Evolutionary conservation across 306 rosid species (phyloP), one percentile per base, ranked within the genome.

Genomic region (Cucumis melo): DNA sequence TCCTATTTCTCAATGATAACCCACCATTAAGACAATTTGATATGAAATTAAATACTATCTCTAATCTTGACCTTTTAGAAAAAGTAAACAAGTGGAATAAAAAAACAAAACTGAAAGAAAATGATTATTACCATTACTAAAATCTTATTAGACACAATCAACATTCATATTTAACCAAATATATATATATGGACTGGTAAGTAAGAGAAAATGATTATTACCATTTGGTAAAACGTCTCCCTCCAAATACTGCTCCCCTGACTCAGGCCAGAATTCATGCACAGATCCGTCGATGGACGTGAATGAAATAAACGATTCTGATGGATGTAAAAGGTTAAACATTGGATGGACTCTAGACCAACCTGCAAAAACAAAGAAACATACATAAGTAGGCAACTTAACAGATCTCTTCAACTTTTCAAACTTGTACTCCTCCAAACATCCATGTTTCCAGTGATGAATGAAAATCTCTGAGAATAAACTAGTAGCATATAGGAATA

Each of bases 281-380:
- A 29, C 79, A 10, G 96, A 83, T 71, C 98, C 98, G 51, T 93
- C 90, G 41, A 88, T 51, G 48, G 97, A 87, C 62, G 96, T 87
- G 62, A 93, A 93, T 42, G 96, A 86, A 66, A 93, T 84, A 78
- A 85, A 75, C 71, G 97, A 89, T 71, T 93, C 92, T 27, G 91
- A 14, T 0, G 98, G 98, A 83, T 93, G 97, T 83, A 89, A 71
- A 74, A 91, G 89, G 73, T 23, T 65, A 83, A 93, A 93, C 81
- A 84, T 87, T 17, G 98, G 98, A 81, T 93, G 98, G 60, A 93
- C 89, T 88, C 97, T 85, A 91, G 57, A 93, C 98, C 91, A 91
- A 75, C 82, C 98, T 93, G 77, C 85, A 72, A 70, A 39, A 55
- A 41, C 10, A 11, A 5, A 11, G 19, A 64, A 46, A 24, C 21